Percentiles rank a stretch among this genome's conserved stretches.
phyloP scores from a whole-genome alignment of 129 eudicot species.

The Lactuca saligna region DNA sequence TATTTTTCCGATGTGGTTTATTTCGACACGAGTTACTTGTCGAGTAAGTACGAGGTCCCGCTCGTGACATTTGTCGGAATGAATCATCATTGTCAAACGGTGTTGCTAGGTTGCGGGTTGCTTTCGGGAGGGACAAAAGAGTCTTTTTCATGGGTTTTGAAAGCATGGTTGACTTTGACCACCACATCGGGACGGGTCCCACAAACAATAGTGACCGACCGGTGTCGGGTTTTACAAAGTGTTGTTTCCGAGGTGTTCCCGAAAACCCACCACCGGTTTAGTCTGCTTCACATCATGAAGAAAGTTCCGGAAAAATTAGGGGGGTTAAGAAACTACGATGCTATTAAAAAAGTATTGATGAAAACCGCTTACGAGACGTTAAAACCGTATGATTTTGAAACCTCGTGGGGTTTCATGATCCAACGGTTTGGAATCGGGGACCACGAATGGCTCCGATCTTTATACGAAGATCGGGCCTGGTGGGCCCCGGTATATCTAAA shows the following conservation, averaged over 20 bases:
- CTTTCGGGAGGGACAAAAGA: constrained; percentile 61
- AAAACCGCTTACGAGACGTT: constrained; percentile 70
- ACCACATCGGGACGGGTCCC: constrained; percentile 53
- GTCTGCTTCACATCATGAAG: constrained; percentile 70
- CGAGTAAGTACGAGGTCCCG: constrained; percentile 75
- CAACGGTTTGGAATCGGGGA: constrained; percentile 62
- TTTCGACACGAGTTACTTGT: constrained; percentile 61
- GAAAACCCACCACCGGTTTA: constrained; percentile 65
- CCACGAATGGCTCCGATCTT: constrained; percentile 73
- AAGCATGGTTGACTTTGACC: constrained; percentile 59
- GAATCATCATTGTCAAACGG: constrained; percentile 83
- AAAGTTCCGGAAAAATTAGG: constrained; percentile 89
- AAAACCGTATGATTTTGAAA: constrained; percentile 74
- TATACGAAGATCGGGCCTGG: constrained; percentile 70
- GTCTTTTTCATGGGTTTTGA: constrained; percentile 69
- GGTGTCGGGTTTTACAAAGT: constrained; percentile 63
- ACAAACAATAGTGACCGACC: constrained; percentile 72
- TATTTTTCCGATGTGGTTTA: constrained; percentile 73
- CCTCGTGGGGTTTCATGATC: constrained; percentile 79
- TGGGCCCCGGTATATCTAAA: constrained; percentile 89
- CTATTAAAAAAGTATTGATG: constrained; percentile 53
- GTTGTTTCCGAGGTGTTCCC: constrained; percentile 72
- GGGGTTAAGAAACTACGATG: constrained; percentile 72
- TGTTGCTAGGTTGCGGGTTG: constrained; percentile 83
- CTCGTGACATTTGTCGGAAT: constrained; percentile 73